Evolutionary conservation across 176 grass and related monocot species (phyloP), one percentile per base, ranked within the genome.

Genomic region (Cocos nucifera): DNA sequence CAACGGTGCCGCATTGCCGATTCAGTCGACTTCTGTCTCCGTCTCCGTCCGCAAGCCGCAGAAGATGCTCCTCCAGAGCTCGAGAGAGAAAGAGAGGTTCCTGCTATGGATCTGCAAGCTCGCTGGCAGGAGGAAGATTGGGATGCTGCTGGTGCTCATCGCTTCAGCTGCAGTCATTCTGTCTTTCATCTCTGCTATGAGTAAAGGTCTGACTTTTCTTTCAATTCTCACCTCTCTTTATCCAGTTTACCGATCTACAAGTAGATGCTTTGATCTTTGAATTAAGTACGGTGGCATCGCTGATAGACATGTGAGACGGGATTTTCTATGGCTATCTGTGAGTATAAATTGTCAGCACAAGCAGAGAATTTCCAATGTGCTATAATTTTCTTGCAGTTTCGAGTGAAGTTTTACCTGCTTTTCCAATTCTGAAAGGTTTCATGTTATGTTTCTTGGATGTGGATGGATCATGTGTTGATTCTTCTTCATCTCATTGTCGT

Each of bases 101-200:
- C 55, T 79, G 64, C 62, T 79, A 51, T 81, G 81, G 84, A 98
- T 92, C 84, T 92, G 67, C 75, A 85, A 89, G 76, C 68, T 92
- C 30, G 79, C 44, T 0, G 73, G 84, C 28, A 75, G 82, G 24
- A 75, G 93, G 50, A 76, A 85, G 66, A 81, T 81, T 51, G 62
- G 73, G 39, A 89, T 98, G 84, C 54, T 98, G 64, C 87, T 98
- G 8, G 79, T 98, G 66, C 73, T 92, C 64, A 25, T 83, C 26
- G 63, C 76, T 67, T 86, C 76, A 2, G 63, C 76, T 51, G 71
- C 70, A 15, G 88, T 83, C 59, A 69, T 86, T 54, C 74, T 77
- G 75, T 69, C 73, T 58, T 85, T 86, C 72, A 78, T 83, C 35
- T 83, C 81, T 57, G 64, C 78, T 53, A 63, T 88, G 75, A 81